Base-by-base conservation (phyloP, 345 rosid genomes). In the Balakata baccata region DNA sequence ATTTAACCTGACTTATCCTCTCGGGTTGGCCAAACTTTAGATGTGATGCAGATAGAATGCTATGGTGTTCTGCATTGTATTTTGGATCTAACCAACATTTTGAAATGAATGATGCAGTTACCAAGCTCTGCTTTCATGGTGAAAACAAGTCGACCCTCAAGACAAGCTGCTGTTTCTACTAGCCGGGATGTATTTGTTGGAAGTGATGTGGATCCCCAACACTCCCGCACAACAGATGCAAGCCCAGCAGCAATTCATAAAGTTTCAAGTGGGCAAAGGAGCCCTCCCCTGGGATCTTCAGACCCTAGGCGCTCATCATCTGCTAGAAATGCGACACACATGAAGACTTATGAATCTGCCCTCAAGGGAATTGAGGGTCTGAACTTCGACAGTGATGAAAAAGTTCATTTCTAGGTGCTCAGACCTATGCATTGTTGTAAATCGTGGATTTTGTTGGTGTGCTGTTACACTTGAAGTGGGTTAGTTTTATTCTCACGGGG, bases 301-400 rank as follows among this genome's bases (percentile, higher is more conserved):
- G 97, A 87, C 38, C 83, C 87, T 18, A 87, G 87, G 85, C 93
- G 85, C 20, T 47, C 89, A 16, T 73, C 85, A 11, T 87, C 94
- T 7, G 86, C 86, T 6, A 85, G 94, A 83, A 85, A 79, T 38
- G 67, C 79, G 0, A 11, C 79, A 11, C 84, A 84, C 46, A 67
- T 77, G 52, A 88, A 87, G 85, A 81, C 77, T 18, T 89, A 84
- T n/a, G 97, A 91, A 50, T 74, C 87, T 39, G 79, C 92, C 52
- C 80, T 91, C 0, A 89, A 85, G 80, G 97, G 92, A 75, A 86
- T 91, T 0, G 92, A 89, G 78, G 68, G 80, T 64, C 88, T 91
- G 75, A 88, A 82, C 73, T 84, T 91, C 54, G 91, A 86, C 61
- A 52, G 71, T 63, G 88, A 87, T 17, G 90, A 87, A 68, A 83